Evolutionary conservation across 257 asterid genomes (phyloP), one percentile per base, ranked within the genome.

Genomic region (Solanum lignicaule): DNA sequence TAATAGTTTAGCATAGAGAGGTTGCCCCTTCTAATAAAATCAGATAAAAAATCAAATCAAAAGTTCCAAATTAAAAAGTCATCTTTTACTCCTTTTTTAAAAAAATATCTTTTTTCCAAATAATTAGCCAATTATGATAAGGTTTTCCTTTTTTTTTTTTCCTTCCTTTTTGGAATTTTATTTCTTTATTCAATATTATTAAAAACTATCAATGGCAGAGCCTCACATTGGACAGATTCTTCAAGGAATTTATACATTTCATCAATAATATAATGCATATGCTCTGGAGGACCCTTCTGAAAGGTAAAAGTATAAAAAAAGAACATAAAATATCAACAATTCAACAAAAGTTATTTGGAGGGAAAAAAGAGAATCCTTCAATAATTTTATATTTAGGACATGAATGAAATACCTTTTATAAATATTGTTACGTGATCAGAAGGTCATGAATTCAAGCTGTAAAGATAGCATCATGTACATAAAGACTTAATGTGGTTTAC

Each of bases 381-480:
- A 38, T n/a, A n/a, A 38, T 36, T 38, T 76, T 38, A 13, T 76
- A 76, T 23, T 71, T 73, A 35, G 7, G 2, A 14, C n/a, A 43
- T 41, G 13, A 15, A 25, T 15, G 38, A 25, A 43, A 27, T 43
- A 79, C 27, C 46, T 8, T 76, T 43, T 43, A 39, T 25, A 1
- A 12, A 3, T 76, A 7, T 76, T 25, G 7, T 4, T 20, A 35
- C 5, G 0, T 38, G 5, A 39, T 39, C 2, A 25, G 0, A 4
- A 39, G n/a, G 2, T 78, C 0, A 78, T 2, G 0, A 39, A 2
- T 25, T 39, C 0, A 41, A 25, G 14, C 0, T 0, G 0, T 5
- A 6, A 7, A 38, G 7, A 39, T 76, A 6, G 0, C 6, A 7
- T 73, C 9, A 2, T 0, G 3, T 29, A 15, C 0, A 7, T 31